Percentiles rank a stretch among this genome's conserved stretches.
phyloP scores from a whole-genome alignment of 2,329 filamentous ascomycete genomes.

The Madurella mycetomatis region DNA sequence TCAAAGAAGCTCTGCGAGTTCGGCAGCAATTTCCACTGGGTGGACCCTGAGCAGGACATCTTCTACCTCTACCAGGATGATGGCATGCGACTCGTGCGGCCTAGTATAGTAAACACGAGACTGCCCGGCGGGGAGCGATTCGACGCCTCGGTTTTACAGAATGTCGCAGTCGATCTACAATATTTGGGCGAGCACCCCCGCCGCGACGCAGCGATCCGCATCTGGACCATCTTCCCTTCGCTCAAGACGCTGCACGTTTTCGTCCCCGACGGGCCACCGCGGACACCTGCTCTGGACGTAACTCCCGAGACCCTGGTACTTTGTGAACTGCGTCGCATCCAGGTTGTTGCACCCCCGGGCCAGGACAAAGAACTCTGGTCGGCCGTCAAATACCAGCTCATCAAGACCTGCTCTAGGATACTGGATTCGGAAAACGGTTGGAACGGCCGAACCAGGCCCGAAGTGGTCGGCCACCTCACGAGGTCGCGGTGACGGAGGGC shows the following conservation, averaged over 20 bases:
- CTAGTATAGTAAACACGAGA: not conserved
- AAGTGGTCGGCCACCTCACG: constrained; percentile 12
- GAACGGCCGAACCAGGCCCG: not conserved
- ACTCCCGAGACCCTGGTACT: constrained; percentile 9
- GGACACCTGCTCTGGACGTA: not conserved
- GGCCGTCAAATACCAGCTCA: constrained; percentile 16
- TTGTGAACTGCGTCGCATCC: not conserved
- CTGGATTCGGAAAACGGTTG: constrained; percentile 6
- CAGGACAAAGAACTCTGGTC: constrained; percentile 12
- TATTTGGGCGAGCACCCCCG: constrained; percentile 13
- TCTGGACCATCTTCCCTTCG: constrained; percentile 15
- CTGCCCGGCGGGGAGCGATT: not conserved
- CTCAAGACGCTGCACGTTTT: constrained; percentile 14
- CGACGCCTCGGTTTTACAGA: not conserved
- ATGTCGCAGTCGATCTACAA: constrained; percentile 17
- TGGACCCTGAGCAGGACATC: constrained; percentile 14
- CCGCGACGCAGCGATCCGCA: constrained; percentile 2
- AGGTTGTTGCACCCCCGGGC: constrained; percentile 9
- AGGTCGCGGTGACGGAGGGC: not conserved
- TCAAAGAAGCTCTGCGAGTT: constrained; percentile 2
- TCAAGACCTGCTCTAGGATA: constrained; percentile 8
- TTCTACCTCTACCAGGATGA: constrained; percentile 17
- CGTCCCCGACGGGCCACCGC: constrained; percentile 11
- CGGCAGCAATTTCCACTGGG: constrained; percentile 5
- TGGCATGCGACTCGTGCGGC: not conserved